These are phyloP conservation scores for Clavariopsis aquatica DNA, from an alignment of 495 filamentous ascomycete species.

Conservation along the genomic window DNA sequence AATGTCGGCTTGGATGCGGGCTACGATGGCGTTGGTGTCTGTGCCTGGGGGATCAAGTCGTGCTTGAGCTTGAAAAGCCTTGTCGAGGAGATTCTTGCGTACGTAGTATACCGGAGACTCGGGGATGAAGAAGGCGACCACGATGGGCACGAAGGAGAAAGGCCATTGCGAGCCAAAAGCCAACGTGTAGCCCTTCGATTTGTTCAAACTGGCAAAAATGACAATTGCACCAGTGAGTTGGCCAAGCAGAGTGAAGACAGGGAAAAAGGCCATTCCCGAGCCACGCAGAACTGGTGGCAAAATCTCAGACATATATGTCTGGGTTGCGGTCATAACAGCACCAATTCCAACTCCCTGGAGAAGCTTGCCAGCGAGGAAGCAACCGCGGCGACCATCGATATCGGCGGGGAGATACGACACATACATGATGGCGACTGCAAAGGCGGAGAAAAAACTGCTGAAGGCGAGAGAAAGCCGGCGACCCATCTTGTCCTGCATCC, in stretches of 20 bases:
- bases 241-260: constrained; percentile 51
- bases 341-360: constrained; percentile 50
- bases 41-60: constrained; percentile 17
- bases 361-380: constrained; percentile 31
- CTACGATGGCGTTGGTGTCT: constrained; percentile 14
- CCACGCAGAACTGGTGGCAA: constrained; percentile 49
- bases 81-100: constrained; percentile 16
- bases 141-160: constrained; percentile 33
- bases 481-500: constrained; percentile 49
- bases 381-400: constrained; percentile 22
- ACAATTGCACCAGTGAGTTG: constrained; percentile 51
- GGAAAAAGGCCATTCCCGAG: constrained; percentile 50
- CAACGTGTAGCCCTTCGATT: constrained; percentile 29
- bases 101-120: constrained; percentile 33
- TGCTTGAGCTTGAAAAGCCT: constrained; percentile 20
- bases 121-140: constrained; percentile 32
- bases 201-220: constrained; percentile 41
- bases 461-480: constrained; percentile 46
- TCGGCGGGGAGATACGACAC: constrained; percentile 29
- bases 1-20: constrained; percentile 15
- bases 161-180: constrained; percentile 36
- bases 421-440: constrained; percentile 44
- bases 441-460: constrained; percentile 46
- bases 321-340: constrained; percentile 47
- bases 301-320: constrained; percentile 54